These are phyloP conservation scores for Poa annua DNA, from an alignment of 176 grass and related monocot genomes.

Conservation along the genomic window DNA sequence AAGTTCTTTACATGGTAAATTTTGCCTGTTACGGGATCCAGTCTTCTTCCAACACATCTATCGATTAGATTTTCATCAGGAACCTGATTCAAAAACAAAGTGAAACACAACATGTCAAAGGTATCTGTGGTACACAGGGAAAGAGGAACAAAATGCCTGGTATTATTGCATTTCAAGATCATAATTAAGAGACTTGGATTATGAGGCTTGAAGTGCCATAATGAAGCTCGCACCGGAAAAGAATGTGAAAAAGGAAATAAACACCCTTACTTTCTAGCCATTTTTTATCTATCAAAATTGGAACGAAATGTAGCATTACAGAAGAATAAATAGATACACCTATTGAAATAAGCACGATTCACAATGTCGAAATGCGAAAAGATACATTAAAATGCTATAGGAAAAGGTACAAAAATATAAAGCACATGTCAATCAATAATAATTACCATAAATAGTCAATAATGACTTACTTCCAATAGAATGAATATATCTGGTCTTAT, in stretches of 20 bases:
- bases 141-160: constrained; percentile 7
- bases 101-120: constrained; percentile 40
- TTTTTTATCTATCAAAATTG: constrained; percentile 3
- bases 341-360: constrained; percentile 12
- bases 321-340: background rate
- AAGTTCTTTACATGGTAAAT: constrained; percentile 93
- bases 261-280: constrained; percentile 19
- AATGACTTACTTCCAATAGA: constrained; percentile 69
- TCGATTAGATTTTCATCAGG: constrained; percentile 89
- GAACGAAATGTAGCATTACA: constrained; percentile 5
- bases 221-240: constrained; percentile 17
- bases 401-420: constrained; percentile 2
- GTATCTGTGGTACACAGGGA: background rate
- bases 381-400: background rate
- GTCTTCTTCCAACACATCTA: constrained; percentile 93
- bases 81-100: constrained; percentile 67
- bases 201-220: background rate
- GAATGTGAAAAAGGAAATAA: background rate
- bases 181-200: background rate
- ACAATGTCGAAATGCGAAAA: background rate
- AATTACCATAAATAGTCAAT: constrained; percentile 33
- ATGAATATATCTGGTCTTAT: constrained; percentile 85
- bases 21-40: constrained; percentile 87
- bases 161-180: background rate
- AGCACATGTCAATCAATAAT: constrained; percentile 12